Base-by-base conservation (phyloP, 306 rosid species). In the Cucumis cinereus region DNA sequence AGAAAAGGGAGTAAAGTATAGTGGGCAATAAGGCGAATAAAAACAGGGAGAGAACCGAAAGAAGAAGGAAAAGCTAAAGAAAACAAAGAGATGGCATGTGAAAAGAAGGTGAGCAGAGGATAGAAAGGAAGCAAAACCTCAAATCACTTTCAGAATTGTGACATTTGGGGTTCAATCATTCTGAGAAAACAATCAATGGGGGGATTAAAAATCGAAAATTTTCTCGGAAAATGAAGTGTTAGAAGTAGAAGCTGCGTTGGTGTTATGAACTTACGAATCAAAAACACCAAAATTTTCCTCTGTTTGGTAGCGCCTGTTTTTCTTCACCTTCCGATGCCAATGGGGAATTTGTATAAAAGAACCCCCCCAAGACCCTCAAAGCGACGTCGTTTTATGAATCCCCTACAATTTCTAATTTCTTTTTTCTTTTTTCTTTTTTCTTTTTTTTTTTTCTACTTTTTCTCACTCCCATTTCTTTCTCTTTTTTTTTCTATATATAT, bases 151-250 rank as follows among this genome's bases (percentile, higher is more conserved):
- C 8, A 0, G n/a, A 52, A 28, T 5, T n/a, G 50, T 54, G 77
- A 40, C 74, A 73, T 60, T 70, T 77, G 67, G 59, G 28, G 63
- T 23, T 28, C 23, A 62, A n/a, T 78, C 63, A 81, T 80, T 79
- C 85, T 83, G 49, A 75, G 82, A 85, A 89, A 80, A 75, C 89
- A 83, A 77, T 81, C 79, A 77, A 53, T 63, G 78, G 52, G 78
- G 15, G 0, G 24, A 23, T 56, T 63, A 26, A 35, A 33, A 54
- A 80, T 8, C 23, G 61, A 54, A 74, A 74, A 10, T 41, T 38
- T 57, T 74, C 68, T 57, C 35, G 78, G 64, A 57, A 54, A 57
- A 74, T 8, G 64, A 57, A 77, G 50, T 41, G 74, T 68, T 30
- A 14, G 36, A 69, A 50, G 20, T 5, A 50, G 55, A 16, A 16